Conservation (phyloP, 768 basidiomycete genomes). For the Leucosporidium scottii region DNA sequence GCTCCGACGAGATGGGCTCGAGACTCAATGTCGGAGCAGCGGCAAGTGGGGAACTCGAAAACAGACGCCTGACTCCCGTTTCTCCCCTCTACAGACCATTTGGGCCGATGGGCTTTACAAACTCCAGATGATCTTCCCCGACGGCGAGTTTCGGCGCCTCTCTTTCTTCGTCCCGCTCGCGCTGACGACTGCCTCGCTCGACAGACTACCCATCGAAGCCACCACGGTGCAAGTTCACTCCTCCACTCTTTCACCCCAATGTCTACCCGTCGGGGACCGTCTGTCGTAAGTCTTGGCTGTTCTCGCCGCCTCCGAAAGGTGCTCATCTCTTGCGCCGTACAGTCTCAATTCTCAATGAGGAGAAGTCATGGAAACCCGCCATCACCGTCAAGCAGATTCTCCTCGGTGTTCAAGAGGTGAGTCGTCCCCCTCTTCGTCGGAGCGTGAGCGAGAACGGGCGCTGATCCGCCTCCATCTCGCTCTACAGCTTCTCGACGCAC, state of each 20-base stretch:
- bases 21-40: too few relatives aligned
- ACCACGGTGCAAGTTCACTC: conserved; percentile 62
- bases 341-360: conserved; percentile 91
- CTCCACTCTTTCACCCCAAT: conserved; percentile 93
- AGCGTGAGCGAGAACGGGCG: too few relatives aligned
- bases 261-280: conserved; percentile 98
- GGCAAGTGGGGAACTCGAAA: too few relatives aligned
- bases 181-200: neutral
- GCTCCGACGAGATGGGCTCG: too few relatives aligned
- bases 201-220: conserved; percentile 91
- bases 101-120: conserved; percentile 98
- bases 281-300: conserved; percentile 66
- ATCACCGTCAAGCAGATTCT: conserved; percentile 99
- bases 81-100: conserved; percentile 61
- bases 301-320: conserved; percentile 49
- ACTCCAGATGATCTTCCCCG: conserved; percentile 68
- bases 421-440: too few relatives aligned
- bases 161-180: neutral
- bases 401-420: conserved; percentile 78
- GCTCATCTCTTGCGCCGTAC: conserved; percentile 47
- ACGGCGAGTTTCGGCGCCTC: conserved; percentile 54
- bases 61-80: too few relatives aligned
- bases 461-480: too few relatives aligned
- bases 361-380: conserved; percentile 79
- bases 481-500: conserved; percentile 65